A percentile compares a stretch with the other conserved stretches of the same genome.
phyloP scores from a whole-genome alignment of 768 basidiomycete species.

The Russula griseocarnosa region DNA sequence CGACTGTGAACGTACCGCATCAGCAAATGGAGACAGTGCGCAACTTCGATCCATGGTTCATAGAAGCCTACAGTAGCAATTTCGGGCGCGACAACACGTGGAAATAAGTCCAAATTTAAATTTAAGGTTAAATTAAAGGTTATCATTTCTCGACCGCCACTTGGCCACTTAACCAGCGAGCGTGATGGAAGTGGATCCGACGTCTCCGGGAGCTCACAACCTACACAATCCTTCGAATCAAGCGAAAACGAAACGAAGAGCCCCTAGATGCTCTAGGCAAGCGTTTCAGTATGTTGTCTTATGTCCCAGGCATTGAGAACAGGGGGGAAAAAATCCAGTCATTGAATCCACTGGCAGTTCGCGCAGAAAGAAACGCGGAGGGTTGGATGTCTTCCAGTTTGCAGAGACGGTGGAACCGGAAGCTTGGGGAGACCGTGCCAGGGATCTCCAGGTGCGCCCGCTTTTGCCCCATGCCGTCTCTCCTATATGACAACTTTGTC shows the following conservation, averaged over 20 bases:
- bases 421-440: conserved; percentile 61
- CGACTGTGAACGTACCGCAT: no score
- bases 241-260: conserved; percentile 77
- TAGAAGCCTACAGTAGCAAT: no score
- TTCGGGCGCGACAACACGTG: no score
- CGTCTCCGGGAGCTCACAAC: conserved; percentile 32
- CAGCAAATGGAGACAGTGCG: no score
- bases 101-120: no score
- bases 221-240: conserved; percentile 76
- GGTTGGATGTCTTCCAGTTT: conserved; percentile 68
- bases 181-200: conserved; percentile 24
- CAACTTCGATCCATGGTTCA: no score
- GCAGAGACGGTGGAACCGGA: conserved; percentile 71
- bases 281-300: conserved; percentile 28
- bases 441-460: conserved; percentile 57
- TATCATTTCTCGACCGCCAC: no score
- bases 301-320: conserved; percentile 8
- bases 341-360: conserved; percentile 50
- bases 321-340: conserved; percentile 39
- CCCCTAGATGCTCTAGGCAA: conserved; percentile 76
- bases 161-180: neutral
- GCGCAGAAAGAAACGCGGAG: conserved; percentile 52
- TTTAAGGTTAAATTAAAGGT: no score
- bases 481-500: neutral
- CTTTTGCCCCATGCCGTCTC: neutral